Evolutionary conservation across 148 eudicot species (phyloP).

Genomic region (Fagopyrum homotropicum): DNA sequence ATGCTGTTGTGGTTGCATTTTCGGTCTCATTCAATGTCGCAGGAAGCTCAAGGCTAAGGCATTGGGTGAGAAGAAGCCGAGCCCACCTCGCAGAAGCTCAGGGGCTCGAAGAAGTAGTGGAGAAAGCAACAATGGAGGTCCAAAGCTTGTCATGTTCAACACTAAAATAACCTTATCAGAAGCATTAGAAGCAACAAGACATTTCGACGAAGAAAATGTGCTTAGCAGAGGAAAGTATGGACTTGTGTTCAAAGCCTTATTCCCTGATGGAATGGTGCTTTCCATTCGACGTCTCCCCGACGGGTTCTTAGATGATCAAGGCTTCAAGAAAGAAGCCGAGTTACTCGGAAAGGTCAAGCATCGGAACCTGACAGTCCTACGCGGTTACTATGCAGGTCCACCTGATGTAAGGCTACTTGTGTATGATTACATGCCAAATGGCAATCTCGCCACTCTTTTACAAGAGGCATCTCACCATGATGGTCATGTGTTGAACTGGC

Average conservation of each 20-base stretch:
- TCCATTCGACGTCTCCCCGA: constrained; percentile 47
- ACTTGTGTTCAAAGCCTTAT: constrained; percentile 59
- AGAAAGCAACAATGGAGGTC: constrained; percentile 44
- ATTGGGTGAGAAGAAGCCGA: constrained; percentile 52
- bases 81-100: constrained; percentile 60
- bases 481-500: constrained; percentile 80
- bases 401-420: constrained; percentile 42
- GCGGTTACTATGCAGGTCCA: constrained; percentile 61
- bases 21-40: constrained; percentile 51
- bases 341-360: constrained; percentile 58
- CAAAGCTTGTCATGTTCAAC: constrained; percentile 77
- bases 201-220: constrained; percentile 81
- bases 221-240: constrained; percentile 57
- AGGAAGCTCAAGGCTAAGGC: constrained; percentile 34
- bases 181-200: constrained; percentile 65
- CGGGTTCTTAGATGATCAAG: constrained; percentile 29
- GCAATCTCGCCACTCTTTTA: constrained; percentile 57
- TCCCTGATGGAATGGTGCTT: constrained; percentile 63
- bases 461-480: constrained; percentile 79
- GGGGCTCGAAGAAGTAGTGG: constrained; percentile 51
- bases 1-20: constrained; percentile 53
- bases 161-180: constrained; percentile 64
- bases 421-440: constrained; percentile 84
- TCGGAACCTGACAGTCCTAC: constrained; percentile 58
- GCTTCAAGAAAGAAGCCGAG: constrained; percentile 65